Percentiles rank a stretch among this genome's conserved stretches.
Conservation (phyloP, 768 basidiomycete species). For the Exidia glandulosa region DNA sequence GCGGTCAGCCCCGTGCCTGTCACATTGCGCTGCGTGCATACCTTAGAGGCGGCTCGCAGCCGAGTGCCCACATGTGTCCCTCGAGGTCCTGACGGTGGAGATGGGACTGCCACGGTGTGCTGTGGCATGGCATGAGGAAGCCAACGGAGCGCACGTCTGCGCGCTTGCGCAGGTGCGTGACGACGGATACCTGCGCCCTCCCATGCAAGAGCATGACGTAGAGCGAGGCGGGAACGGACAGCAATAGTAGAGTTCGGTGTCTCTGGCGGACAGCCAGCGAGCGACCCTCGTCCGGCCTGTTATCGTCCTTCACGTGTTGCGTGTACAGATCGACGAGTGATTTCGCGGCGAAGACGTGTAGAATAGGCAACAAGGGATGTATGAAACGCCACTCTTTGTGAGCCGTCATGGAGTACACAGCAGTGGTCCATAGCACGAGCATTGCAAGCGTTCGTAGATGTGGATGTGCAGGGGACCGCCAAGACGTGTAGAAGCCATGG, state of each 20-base stretch:
- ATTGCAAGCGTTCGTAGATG: constrained; percentile 26
- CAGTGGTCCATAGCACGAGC: constrained; percentile 48
- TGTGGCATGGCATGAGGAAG: constrained; percentile 94
- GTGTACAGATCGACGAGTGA: constrained; percentile 45
- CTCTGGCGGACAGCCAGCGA: constrained; percentile 23
- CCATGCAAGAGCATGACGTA: constrained; percentile 72
- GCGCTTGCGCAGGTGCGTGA: constrained; percentile 52
- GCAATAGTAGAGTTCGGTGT: constrained; percentile 34
- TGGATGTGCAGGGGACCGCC: neutral
- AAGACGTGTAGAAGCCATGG: constrained; percentile 39
- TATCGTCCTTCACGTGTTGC: constrained; percentile 8
- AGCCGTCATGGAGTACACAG: constrained; percentile 64
- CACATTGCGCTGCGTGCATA: constrained; percentile 19
- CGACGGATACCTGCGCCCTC: constrained; percentile 65
- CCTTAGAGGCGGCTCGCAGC: constrained; percentile 88
- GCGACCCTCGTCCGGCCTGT: neutral
- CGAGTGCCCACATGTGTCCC: constrained; percentile 67
- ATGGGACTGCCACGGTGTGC: constrained; percentile 85
- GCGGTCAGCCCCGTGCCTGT: neutral
- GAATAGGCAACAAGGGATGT: constrained; percentile 77
- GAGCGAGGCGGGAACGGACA: constrained; percentile 48
- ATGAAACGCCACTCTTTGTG: constrained; percentile 99
- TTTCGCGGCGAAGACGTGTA: constrained; percentile 70
- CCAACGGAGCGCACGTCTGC: constrained; percentile 48
- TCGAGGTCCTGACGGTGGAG: constrained; percentile 63